Percentiles rank a stretch among this genome's conserved stretches.
phyloP scores from a whole-genome alignment of 805 yeast species.

The Isabelozyma gotoi region DNA sequence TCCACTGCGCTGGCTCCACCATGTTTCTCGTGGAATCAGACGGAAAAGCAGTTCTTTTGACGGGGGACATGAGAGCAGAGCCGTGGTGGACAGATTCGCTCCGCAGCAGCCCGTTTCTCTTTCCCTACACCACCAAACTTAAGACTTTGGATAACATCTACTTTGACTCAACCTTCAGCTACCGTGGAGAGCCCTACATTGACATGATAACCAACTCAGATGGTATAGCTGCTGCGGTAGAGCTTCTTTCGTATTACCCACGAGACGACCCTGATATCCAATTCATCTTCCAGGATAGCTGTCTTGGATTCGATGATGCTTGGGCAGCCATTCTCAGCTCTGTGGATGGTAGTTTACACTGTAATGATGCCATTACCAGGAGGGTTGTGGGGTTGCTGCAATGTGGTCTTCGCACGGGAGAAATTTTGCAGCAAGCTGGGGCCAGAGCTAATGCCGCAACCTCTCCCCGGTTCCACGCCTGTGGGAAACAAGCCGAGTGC shows the following conservation, averaged over 20 bases:
- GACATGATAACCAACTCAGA: conserved; percentile 40
- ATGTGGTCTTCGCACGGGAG: conserved; percentile 9
- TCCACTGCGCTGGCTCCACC: conserved; percentile 62
- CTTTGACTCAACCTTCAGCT: conserved; percentile 54
- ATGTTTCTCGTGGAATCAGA: conserved; percentile 49
- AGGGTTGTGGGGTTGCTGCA: conserved; percentile 2
- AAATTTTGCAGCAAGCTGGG: conserved; percentile 3
- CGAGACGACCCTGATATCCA: conserved; percentile 32
- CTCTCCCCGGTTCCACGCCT: neutral
- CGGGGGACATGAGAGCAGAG: conserved; percentile 63
- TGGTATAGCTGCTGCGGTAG: conserved; percentile 37
- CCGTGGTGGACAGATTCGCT: conserved; percentile 45
- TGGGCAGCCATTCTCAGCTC: conserved; percentile 38
- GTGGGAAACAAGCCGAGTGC: neutral
- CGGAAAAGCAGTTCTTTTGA: conserved; percentile 39
- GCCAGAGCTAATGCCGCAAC: neutral
- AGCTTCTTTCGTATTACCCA: conserved; percentile 44
- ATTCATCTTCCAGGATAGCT: conserved; percentile 40
- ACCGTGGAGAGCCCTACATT: conserved; percentile 49
- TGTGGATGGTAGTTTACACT: conserved; percentile 15
- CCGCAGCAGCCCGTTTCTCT: conserved; percentile 34
- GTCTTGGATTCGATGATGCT: conserved; percentile 54
- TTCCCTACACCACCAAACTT: conserved; percentile 39
- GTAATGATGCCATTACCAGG: conserved; percentile 4
- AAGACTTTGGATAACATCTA: conserved; percentile 45